phyloP scores from a whole-genome alignment of 495 filamentous ascomycete genomes.

The Staphylotrichum longicolle region DNA sequence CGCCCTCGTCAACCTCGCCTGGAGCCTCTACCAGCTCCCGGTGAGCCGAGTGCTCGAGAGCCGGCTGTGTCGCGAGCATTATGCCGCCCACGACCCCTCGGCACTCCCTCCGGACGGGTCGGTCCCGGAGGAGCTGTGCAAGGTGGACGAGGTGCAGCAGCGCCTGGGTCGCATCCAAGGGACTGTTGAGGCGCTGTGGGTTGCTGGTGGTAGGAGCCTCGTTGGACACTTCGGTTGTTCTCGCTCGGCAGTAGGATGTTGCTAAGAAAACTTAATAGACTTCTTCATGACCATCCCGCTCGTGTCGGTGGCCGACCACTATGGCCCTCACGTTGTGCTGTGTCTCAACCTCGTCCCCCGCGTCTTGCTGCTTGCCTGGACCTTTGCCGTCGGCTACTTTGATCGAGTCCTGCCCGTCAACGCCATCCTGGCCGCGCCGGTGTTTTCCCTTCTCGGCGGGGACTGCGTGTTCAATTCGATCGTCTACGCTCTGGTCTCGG shows the following conservation, averaged over 20 bases:
- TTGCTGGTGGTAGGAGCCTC: conserved; percentile 41
- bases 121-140: conserved; percentile 48
- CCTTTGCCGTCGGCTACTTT: conserved; percentile 41
- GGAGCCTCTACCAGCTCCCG: conserved; percentile 47
- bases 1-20: conserved; percentile 44
- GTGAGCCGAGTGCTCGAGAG: conserved; percentile 49
- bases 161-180: conserved; percentile 47
- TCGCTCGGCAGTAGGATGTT: neutral
- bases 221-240: neutral
- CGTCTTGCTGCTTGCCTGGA: conserved; percentile 42
- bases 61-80: conserved; percentile 48
- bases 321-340: conserved; percentile 38
- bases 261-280: conserved; percentile 28
- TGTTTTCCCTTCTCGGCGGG: conserved; percentile 43
- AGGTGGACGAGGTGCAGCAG: conserved; percentile 45
- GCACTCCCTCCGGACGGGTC: conserved; percentile 34
- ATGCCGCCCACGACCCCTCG: conserved; percentile 37
- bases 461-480: conserved; percentile 50
- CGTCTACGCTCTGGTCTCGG: conserved; percentile 43
- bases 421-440: conserved; percentile 38
- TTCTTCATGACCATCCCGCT: conserved; percentile 48
- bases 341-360: conserved; percentile 43
- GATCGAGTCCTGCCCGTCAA: conserved; percentile 37
- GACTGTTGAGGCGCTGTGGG: conserved; percentile 44
- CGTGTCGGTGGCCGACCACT: conserved; percentile 40